Evolutionary conservation across 148 eudicot species (phyloP).

Genomic region (Rheum nobile): DNA sequence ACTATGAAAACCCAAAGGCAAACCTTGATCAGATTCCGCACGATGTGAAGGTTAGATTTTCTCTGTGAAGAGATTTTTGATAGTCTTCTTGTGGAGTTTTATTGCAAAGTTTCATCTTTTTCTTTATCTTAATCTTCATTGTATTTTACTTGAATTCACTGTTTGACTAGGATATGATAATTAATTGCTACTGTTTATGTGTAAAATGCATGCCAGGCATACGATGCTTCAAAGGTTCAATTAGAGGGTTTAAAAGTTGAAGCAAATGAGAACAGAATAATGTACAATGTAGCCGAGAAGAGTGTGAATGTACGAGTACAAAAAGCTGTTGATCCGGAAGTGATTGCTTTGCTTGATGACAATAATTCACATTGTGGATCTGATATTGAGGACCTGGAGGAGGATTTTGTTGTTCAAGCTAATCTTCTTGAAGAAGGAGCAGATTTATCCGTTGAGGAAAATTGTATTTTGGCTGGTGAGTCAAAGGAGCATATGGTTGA

Average conservation of each 20-base stretch:
- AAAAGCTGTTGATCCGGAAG: constrained; percentile 72
- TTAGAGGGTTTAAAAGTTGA: constrained; percentile 29
- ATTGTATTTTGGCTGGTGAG: constrained; percentile 17
- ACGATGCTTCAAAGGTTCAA: constrained; percentile 76
- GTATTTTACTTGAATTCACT: background rate
- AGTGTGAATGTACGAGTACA: constrained; percentile 57
- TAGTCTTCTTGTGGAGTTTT: background rate
- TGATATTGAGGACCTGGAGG: constrained; percentile 83
- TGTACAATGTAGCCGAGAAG: constrained; percentile 62
- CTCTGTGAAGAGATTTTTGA: background rate
- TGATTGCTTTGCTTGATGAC: constrained; percentile 66
- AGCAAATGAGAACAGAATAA: constrained; percentile 28
- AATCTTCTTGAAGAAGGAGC: constrained; percentile 45
- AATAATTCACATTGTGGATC: constrained; percentile 60
- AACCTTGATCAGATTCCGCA: constrained; percentile 41
- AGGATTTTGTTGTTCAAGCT: constrained; percentile 77
- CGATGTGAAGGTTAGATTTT: constrained; percentile 67
- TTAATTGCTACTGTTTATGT: background rate
- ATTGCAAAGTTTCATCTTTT: background rate
- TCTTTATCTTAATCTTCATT: background rate
- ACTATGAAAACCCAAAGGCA: constrained; percentile 66
- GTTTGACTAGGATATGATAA: background rate
- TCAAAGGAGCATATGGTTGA: constrained; percentile 14
- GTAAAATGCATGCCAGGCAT: constrained; percentile 41
- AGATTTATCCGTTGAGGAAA: constrained; percentile 20